Evolutionary conservation across 352 stramenopile genomes (phyloP).

Genomic region (Nothophytophthora sp.): DNA sequence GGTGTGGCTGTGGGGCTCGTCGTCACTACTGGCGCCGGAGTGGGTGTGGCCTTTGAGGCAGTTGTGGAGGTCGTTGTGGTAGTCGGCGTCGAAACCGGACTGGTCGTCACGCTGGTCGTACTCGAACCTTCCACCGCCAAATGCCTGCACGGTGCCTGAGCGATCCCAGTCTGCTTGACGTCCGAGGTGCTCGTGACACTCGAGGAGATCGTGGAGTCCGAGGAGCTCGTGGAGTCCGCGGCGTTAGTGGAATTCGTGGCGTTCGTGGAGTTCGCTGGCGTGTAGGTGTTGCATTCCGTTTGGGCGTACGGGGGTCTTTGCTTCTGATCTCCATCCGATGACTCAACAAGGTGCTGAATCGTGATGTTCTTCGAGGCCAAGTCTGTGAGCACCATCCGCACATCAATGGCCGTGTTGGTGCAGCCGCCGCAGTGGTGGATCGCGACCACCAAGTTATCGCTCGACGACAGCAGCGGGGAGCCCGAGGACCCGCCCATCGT

Average conservation of each 20-base stretch:
- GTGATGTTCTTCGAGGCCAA: conserved; percentile 35
- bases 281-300: conserved; percentile 16
- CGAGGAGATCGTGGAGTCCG: too few relatives aligned
- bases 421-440: conserved; percentile 64
- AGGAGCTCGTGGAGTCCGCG: too few relatives aligned
- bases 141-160: conserved; percentile 1
- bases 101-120: conserved; percentile 1
- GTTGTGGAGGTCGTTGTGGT: too few relatives aligned
- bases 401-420: conserved; percentile 42
- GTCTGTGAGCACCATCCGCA: conserved; percentile 38
- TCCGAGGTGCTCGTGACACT: too few relatives aligned
- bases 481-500: conserved; percentile 49
- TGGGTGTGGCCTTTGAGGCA: too few relatives aligned
- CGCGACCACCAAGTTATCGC: conserved; percentile 50
- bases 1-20: conserved; percentile 9
- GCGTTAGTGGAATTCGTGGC: too few relatives aligned
- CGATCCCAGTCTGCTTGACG: too few relatives aligned
- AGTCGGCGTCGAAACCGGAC: neutral
- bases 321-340: conserved; percentile 5
- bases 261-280: conserved; percentile 1
- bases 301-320: conserved; percentile 16
- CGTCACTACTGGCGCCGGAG: too few relatives aligned
- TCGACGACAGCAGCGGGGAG: conserved; percentile 38
- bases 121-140: neutral
- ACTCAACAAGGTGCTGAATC: conserved; percentile 34